Evolutionary conservation across 2,329 filamentous ascomycete genomes (phyloP).

Genomic region (Aspergillaceae sp.): DNA sequence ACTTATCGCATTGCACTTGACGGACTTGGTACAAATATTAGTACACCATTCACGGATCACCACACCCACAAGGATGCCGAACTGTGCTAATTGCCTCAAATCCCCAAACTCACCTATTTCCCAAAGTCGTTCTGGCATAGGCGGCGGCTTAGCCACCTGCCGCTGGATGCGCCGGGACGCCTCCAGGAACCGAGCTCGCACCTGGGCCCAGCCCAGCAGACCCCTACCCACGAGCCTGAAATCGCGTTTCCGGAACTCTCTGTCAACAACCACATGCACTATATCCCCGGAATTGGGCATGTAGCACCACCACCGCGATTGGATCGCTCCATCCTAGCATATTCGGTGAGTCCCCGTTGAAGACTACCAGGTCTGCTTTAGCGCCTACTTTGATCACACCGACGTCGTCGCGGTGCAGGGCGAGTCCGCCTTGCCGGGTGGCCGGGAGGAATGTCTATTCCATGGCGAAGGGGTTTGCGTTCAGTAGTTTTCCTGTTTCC

Average conservation of each 20-base stretch:
- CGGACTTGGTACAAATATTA: too few relatives aligned
- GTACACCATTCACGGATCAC: too few relatives aligned
- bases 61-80: too few relatives aligned
- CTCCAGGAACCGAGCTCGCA: background rate
- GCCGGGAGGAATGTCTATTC: background rate
- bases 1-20: too few relatives aligned
- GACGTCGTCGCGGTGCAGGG: background rate
- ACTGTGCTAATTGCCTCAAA: background rate
- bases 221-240: background rate
- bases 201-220: background rate
- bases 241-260: background rate
- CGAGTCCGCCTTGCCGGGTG: background rate
- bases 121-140: background rate
- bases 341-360: conserved; percentile 40
- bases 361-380: conserved; percentile 40
- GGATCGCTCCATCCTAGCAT: conserved; percentile 50
- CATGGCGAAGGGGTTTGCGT: background rate
- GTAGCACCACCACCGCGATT: conserved; percentile 49
- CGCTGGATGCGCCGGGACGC: background rate
- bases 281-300: conserved; percentile 15
- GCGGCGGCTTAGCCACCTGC: background rate
- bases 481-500: background rate
- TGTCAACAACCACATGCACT: background rate
- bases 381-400: background rate
- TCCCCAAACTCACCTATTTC: background rate